Percentiles rank a stretch among this genome's conserved stretches.
Evolutionary conservation across 495 filamentous ascomycete species (phyloP).

Genomic region (Cetradonia linearis): DNA sequence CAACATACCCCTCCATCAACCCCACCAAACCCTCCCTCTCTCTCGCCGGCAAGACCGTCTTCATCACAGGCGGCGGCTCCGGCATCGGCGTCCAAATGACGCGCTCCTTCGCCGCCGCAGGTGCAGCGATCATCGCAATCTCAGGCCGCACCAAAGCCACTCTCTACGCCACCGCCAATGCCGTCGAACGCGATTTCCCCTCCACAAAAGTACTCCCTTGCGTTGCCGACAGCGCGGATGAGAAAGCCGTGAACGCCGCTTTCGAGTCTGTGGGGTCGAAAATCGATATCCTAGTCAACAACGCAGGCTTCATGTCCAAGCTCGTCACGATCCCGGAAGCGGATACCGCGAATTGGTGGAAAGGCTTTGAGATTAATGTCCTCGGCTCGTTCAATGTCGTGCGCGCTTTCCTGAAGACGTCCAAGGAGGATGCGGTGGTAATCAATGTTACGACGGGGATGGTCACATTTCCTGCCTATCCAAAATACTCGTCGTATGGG

Average conservation of each 20-base stretch:
- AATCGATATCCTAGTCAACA: slow-evolving; percentile 33
- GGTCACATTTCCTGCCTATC: slow-evolving; percentile 22
- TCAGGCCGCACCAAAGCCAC: slow-evolving; percentile 28
- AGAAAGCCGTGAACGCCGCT: slow-evolving; percentile 11
- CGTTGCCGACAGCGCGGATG: slow-evolving; percentile 22
- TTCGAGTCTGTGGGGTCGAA: slow-evolving; percentile 20
- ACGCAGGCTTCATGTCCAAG: slow-evolving; percentile 27
- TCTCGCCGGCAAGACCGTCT: slow-evolving; percentile 35
- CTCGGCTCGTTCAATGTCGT: neutral
- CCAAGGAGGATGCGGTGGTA: slow-evolving; percentile 29
- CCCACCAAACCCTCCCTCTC: slow-evolving; percentile 35
- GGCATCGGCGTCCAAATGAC: slow-evolving; percentile 39
- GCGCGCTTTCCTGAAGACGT: slow-evolving; percentile 8
- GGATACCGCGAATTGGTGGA: neutral
- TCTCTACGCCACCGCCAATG: slow-evolving; percentile 12
- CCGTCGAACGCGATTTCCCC: slow-evolving; percentile 17
- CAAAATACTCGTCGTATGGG: slow-evolving; percentile 31
- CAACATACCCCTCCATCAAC: slow-evolving; percentile 36
- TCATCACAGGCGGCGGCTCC: slow-evolving; percentile 38
- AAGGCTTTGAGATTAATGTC: neutral
- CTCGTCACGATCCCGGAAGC: slow-evolving; percentile 17
- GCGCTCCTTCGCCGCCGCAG: slow-evolving; percentile 35
- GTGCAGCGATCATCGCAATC: slow-evolving; percentile 32
- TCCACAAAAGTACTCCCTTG: slow-evolving; percentile 20
- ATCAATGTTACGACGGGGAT: slow-evolving; percentile 27